These are phyloP conservation scores for Kalmanozyma brasiliensis DNA, from an alignment of 1,284 basidiomycete genomes.

Conservation along the genomic window DNA sequence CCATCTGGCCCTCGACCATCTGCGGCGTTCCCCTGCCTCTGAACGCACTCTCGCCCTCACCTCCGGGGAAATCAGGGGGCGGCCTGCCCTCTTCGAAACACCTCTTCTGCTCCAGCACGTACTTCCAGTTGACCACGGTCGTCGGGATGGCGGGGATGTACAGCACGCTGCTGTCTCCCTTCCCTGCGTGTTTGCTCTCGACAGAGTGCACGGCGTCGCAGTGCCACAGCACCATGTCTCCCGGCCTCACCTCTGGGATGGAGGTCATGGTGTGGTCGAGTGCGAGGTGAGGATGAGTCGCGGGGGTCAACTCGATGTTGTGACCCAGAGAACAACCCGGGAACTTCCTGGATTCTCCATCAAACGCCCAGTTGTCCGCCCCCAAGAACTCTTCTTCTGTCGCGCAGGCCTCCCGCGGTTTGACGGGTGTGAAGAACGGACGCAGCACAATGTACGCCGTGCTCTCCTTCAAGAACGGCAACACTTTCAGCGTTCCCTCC, in stretches of 20 bases:
- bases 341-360: slow-evolving; percentile 74
- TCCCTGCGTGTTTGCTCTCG: slow-evolving; percentile 75
- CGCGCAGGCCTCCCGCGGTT: no score
- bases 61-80: slow-evolving; percentile 80
- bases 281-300: slow-evolving; percentile 78
- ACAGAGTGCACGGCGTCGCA: slow-evolving; percentile 81
- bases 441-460: slow-evolving; percentile 81
- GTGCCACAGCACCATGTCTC: slow-evolving; percentile 85
- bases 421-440: slow-evolving; percentile 76
- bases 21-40: slow-evolving; percentile 70
- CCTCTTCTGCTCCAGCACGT: slow-evolving; percentile 74
- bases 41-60: slow-evolving; percentile 76
- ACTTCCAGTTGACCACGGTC: slow-evolving; percentile 75
- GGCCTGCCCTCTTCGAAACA: slow-evolving; percentile 74
- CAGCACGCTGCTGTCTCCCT: slow-evolving; percentile 77
- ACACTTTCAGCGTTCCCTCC: slow-evolving; percentile 81
- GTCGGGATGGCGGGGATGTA: slow-evolving; percentile 83
- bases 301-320: slow-evolving; percentile 75
- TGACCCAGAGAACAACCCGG: slow-evolving; percentile 73
- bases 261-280: slow-evolving; percentile 75
- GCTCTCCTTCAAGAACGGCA: slow-evolving; percentile 78
- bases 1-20: slow-evolving; percentile 6
- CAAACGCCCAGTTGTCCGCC: slow-evolving; percentile 69
- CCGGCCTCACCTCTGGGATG: slow-evolving; percentile 76
- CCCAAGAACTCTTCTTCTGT: slow-evolving; percentile 18